These are phyloP conservation scores for Colletotrichum tabaci DNA, from an alignment of 2,329 filamentous ascomycete genomes.

Conservation along the genomic window DNA sequence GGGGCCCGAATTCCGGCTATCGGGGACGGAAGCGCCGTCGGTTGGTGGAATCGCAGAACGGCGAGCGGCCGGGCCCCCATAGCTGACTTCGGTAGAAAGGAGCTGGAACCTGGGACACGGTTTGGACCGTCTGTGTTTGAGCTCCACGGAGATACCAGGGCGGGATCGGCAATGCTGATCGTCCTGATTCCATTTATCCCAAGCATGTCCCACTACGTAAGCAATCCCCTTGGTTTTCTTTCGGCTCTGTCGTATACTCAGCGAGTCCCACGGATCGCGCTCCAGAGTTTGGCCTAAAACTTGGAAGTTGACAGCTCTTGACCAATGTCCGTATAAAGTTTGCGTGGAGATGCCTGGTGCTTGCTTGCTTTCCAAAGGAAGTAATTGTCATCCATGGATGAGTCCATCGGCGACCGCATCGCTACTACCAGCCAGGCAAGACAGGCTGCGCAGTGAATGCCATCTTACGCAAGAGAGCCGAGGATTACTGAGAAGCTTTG, in stretches of 20 bases:
- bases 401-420: conserved; percentile 9
- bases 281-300: conserved; percentile 31
- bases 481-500: conserved; percentile 22
- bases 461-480: neutral
- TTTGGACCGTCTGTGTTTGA: conserved; percentile 6
- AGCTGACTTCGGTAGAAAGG: conserved; percentile 5
- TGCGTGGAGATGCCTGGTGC: conserved; percentile 1
- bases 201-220: conserved; percentile 13
- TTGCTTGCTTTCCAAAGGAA: conserved; percentile 1
- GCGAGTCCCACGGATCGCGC: neutral
- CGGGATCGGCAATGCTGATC: conserved; percentile 22
- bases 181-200: conserved; percentile 11
- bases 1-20: neutral
- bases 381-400: conserved; percentile 8
- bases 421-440: neutral
- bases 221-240: conserved; percentile 1
- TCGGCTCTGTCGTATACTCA: conserved; percentile 9
- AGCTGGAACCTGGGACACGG: conserved; percentile 17
- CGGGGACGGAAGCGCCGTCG: conserved; percentile 23
- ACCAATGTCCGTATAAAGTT: neutral
- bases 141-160: conserved; percentile 17
- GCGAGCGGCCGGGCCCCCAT: neutral
- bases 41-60: conserved; percentile 7
- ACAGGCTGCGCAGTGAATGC: neutral
- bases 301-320: conserved; percentile 21